Base-by-base conservation (phyloP, 345 rosid species). In the Linum tenue region DNA sequence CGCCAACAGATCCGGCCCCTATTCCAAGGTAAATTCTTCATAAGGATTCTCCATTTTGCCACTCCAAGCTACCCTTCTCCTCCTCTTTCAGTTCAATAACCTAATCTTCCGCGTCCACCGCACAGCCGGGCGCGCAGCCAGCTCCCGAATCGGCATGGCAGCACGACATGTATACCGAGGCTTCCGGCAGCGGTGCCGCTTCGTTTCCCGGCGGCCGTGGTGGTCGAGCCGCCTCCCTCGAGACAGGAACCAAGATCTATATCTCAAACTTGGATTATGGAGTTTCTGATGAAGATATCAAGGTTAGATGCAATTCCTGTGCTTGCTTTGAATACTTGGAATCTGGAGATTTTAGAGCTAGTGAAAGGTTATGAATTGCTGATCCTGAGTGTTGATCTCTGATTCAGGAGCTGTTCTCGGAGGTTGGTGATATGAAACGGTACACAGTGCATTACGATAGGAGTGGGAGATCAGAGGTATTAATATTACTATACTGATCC, bases 401-500 rank as follows among this genome's bases (percentile, higher is more conserved):
- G 14, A 37, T 37, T 1, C 50, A 62, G 64, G 64, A 62, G 50
- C 50, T 62, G 11, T 62, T 62, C 48, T 10, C 64, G 17, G 64
- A 62, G 8, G 64, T 62, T n/a, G 64, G 64, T 39, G 64, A 62
- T 50, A 10, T 62, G 48, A 62, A 62, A 50, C 51, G 64, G 2
- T 62, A 62, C 41, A 38, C 64, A 7, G 35, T 62, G 5, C 64
- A 62, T 41, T 62, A 62, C 50, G 64, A 62, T 40, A 62, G 64
- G 42, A 62, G 64, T 41, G 64, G 64, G 42, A 62, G 64, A 62
- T 62, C 64, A 43, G 50, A 62, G 64, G 64, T 62, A 62, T 22
- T 37, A 10, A 12, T 7, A 57, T 12, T 8, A 17, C 36, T 9
- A 22, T 22, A 22, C 31, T 22, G 31, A 22, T 22, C 31, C 31